These are phyloP conservation scores for Colletotrichum siamense DNA, from an alignment of 2,329 filamentous ascomycete genomes.

Conservation along the genomic window DNA sequence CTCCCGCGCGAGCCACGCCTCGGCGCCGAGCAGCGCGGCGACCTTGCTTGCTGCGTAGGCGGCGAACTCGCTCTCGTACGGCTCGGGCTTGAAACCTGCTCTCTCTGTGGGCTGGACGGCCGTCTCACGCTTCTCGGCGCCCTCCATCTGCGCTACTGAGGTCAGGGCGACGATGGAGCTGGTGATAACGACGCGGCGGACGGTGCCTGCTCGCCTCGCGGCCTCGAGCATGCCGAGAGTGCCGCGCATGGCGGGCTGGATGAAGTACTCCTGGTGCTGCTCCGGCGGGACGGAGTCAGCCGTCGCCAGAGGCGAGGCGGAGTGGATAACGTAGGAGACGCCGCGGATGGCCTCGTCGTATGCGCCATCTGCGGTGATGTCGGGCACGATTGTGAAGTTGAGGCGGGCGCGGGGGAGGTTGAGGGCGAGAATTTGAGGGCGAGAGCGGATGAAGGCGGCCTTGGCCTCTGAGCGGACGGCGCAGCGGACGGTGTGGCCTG, in stretches of 20 bases:
- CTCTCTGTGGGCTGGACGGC: not conserved
- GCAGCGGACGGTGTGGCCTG: conserved; percentile 33
- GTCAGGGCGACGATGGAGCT: conserved; percentile 50
- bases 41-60: conserved; percentile 43
- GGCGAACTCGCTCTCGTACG: conserved; percentile 28
- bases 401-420: conserved; percentile 24
- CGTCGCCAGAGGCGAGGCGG: conserved; percentile 32
- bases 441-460: conserved; percentile 13
- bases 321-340: conserved; percentile 41
- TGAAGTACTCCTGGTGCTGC: conserved; percentile 51
- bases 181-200: conserved; percentile 52
- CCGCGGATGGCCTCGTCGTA: conserved; percentile 48
- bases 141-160: conserved; percentile 14
- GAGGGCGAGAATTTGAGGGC: conserved; percentile 19
- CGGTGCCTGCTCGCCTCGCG: conserved; percentile 38
- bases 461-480: conserved; percentile 32
- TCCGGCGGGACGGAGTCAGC: conserved; percentile 65
- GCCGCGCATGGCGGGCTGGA: conserved; percentile 61
- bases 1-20: conserved; percentile 35
- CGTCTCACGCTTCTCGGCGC: not conserved
- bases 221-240: conserved; percentile 56
- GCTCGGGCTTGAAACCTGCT: conserved; percentile 11
- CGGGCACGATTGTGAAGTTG: conserved; percentile 38
- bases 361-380: conserved; percentile 40
- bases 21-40: conserved; percentile 34